Conservation (phyloP, 257 asterid species). For the Linderniella brevidens region DNA sequence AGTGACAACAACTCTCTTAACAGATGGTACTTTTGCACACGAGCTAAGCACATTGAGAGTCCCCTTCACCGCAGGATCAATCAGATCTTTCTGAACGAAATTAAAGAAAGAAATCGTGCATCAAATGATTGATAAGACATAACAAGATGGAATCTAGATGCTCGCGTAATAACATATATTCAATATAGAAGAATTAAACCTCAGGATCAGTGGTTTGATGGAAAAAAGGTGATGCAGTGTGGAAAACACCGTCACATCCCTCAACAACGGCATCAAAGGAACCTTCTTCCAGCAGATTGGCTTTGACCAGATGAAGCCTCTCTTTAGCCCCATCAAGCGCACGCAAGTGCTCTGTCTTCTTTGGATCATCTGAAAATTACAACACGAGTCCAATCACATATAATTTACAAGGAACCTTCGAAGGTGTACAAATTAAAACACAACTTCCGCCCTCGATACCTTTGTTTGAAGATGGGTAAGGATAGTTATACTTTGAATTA, state of each 20-base stretch:
- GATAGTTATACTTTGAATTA: no score
- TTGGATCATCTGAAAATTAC: conserved; percentile 40
- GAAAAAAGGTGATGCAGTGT: conserved; percentile 76
- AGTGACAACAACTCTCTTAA: conserved; percentile 50
- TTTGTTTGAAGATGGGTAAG: no score
- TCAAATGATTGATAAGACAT: not conserved
- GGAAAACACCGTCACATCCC: conserved; percentile 87
- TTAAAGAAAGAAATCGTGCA: not conserved
- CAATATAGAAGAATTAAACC: conserved; percentile 16
- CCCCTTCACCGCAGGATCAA: conserved; percentile 69
- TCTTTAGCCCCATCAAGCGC: conserved; percentile 85
- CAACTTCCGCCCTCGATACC: no score
- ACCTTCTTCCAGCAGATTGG: conserved; percentile 65
- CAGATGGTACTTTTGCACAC: conserved; percentile 42
- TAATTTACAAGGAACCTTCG: no score
- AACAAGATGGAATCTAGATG: not conserved
- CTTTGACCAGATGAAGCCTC: conserved; percentile 63
- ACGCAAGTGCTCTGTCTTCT: conserved; percentile 48
- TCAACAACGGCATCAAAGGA: conserved; percentile 62
- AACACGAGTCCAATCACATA: not conserved
- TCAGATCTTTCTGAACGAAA: conserved; percentile 32
- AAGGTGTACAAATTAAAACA: no score
- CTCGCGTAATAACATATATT: not conserved
- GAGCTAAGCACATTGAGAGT: conserved; percentile 61
- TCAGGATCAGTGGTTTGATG: conserved; percentile 41